These are phyloP conservation scores for Paramecium sonneborni DNA, from an alignment of 73 alveolate species.

Conservation along the genomic window DNA sequence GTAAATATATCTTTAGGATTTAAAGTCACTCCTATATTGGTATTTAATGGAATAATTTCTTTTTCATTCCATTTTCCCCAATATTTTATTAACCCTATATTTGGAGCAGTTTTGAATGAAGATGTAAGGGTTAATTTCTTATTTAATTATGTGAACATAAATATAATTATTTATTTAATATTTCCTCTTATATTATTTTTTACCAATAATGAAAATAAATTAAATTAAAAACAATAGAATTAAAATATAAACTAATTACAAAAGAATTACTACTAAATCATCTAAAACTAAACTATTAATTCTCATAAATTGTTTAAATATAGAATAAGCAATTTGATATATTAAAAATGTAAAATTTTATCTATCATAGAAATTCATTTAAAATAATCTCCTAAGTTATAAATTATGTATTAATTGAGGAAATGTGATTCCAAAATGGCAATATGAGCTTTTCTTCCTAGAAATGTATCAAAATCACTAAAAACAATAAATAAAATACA, in stretches of 20 bases:
- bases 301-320: too few species aligned
- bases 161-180: background rate
- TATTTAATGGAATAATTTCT: slow-evolving; percentile 88
- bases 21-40: slow-evolving; percentile 87
- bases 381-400: slow-evolving; percentile 59
- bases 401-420: slow-evolving; percentile 51
- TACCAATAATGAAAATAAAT: too few species aligned
- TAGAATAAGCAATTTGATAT: too few species aligned
- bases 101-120: slow-evolving; percentile 68
- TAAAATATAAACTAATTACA: too few species aligned
- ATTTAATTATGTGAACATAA: background rate
- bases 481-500: background rate
- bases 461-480: slow-evolving; percentile 63
- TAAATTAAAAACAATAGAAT: too few species aligned
- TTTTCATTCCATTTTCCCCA: slow-evolving; percentile 96
- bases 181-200: too few species aligned
- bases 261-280: too few species aligned
- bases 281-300: too few species aligned
- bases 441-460: slow-evolving; percentile 68
- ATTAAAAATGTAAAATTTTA: background rate
- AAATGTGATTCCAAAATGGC: slow-evolving; percentile 57
- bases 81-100: slow-evolving; percentile 93
- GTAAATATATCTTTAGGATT: slow-evolving; percentile 81
- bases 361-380: background rate
- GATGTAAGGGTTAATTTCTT: background rate